A percentile compares a stretch with the other conserved stretches of the same genome.
Conservation (phyloP, 495 filamentous ascomycete genomes). For the Penicillium subrubescens region DNA sequence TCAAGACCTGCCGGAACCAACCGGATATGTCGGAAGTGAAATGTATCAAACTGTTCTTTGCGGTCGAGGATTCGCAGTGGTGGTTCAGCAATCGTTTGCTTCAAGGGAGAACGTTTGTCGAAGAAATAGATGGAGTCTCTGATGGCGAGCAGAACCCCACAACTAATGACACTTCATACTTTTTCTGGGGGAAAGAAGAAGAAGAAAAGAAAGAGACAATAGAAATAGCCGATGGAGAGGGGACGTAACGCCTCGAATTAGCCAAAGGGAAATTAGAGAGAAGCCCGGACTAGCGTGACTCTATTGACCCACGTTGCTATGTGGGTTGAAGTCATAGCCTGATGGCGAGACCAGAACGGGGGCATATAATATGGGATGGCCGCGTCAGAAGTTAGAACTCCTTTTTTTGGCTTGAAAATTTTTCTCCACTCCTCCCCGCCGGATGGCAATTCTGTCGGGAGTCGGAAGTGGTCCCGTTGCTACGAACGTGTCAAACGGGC, state of each 20-base stretch:
- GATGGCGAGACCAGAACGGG: slow-evolving; percentile 5
- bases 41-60: not conserved
- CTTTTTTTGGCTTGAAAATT: not conserved
- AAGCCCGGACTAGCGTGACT: slow-evolving; percentile 3
- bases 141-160: slow-evolving; percentile 16
- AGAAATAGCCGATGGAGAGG: slow-evolving; percentile 1
- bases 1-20: slow-evolving; percentile 3
- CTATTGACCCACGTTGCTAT: slow-evolving; percentile 29
- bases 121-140: not conserved
- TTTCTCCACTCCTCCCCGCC: not conserved
- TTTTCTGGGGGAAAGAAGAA: slow-evolving; percentile 2
- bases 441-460: not conserved
- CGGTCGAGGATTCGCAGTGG: not conserved
- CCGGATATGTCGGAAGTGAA: slow-evolving; percentile 4
- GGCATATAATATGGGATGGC: not conserved
- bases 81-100: not conserved
- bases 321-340: slow-evolving; percentile 23
- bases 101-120: not conserved
- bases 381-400: slow-evolving; percentile 18
- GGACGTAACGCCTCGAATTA: not conserved
- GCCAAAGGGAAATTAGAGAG: not conserved
- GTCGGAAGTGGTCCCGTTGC: not conserved
- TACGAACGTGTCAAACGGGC: not conserved
- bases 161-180: slow-evolving; percentile 22
- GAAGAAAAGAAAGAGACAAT: slow-evolving; percentile 16